Evolutionary conservation across 2,329 filamentous ascomycete species (phyloP), one percentile per base, ranked within the genome.

Genomic region (Aspergillus ustus): DNA sequence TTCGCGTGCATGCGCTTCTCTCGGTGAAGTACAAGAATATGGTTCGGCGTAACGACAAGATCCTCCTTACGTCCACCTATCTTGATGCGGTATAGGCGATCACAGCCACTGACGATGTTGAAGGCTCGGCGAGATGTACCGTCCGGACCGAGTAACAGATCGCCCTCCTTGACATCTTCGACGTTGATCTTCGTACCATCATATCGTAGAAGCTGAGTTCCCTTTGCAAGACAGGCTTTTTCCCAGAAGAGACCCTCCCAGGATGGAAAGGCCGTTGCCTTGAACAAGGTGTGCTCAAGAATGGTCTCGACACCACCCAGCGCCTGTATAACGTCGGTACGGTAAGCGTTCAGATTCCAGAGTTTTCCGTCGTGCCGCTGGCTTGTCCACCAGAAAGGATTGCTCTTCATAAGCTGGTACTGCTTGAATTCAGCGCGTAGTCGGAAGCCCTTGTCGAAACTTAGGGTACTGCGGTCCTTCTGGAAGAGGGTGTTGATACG

Each of bases 401-500:
- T 97, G 79, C 91, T 96, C 87, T 96, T 97, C 94, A 99, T 98
- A 63, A 98, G 84, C 77, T 98, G 94, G 75, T 98, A 99, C 31
- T 95, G 89, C 83, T 99, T 99, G 83, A 99, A 99, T 76, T 99
- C 95, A 11, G 94, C 92, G 57, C 95, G 87, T 15, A 93, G 89
- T 69, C 95, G 90, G 89, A 98, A 99, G 58, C 95, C 95, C 80
- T 99, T 99, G 82, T 99, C 95, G 73, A 99, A 99, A 72, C 92
- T 96, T 66, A 99, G 85, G 0, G 95, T 99, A 76, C 93, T 97
- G 72, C 95, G 87, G 70, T 99, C 95, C 78, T 99, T 99, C 76
- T 99, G 95, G 87, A 99, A 99, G 2, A 99, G 84, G 0, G 95
- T 99, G 76, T 99, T 99, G 81, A 99, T 99, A 81, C 95, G 91